phyloP scores from a whole-genome alignment of 768 basidiomycete species.

The Pleurotus giganteus region DNA sequence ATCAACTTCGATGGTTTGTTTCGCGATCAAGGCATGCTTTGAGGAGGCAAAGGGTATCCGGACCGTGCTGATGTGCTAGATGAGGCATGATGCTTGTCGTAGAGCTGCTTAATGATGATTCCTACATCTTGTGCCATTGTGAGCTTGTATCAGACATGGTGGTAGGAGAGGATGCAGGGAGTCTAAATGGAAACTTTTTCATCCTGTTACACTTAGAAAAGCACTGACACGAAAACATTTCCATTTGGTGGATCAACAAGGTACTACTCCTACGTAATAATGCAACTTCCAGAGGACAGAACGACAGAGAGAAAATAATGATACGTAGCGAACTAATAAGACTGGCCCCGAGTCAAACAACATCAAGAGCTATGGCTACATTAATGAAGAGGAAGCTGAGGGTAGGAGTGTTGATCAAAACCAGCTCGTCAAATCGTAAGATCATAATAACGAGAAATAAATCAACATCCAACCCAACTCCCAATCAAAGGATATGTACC shows the following conservation, averaged over 20 bases:
- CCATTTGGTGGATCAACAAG: constrained; percentile 8
- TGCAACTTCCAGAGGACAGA: constrained; percentile 9
- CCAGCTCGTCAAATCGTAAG: constrained; percentile 8
- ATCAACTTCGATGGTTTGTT: constrained; percentile 85
- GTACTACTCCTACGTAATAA: constrained; percentile 10
- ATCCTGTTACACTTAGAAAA: not conserved
- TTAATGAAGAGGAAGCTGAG: not conserved
- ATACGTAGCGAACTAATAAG: constrained; percentile 4
- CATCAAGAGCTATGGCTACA: constrained; percentile 3
- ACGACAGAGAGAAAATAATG: constrained; percentile 8
- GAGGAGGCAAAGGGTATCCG: constrained; percentile 74
- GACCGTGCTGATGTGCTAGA: constrained; percentile 43
- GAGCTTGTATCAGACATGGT: constrained; percentile 10
- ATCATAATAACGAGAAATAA: constrained; percentile 8
- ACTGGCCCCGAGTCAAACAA: not conserved
- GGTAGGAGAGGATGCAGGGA: no score
- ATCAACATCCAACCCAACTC: constrained; percentile 4
- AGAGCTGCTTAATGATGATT: not conserved
- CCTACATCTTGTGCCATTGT: constrained; percentile 16
- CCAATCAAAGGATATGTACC: not conserved
- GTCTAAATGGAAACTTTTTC: not conserved
- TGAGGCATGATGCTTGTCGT: not conserved
- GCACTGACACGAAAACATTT: not conserved
- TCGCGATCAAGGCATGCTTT: constrained; percentile 79
- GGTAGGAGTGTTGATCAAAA: constrained; percentile 7